Evolutionary conservation across 1,139 yeast genomes (phyloP).

Genomic region (Geotrichum citri-aurantii): DNA sequence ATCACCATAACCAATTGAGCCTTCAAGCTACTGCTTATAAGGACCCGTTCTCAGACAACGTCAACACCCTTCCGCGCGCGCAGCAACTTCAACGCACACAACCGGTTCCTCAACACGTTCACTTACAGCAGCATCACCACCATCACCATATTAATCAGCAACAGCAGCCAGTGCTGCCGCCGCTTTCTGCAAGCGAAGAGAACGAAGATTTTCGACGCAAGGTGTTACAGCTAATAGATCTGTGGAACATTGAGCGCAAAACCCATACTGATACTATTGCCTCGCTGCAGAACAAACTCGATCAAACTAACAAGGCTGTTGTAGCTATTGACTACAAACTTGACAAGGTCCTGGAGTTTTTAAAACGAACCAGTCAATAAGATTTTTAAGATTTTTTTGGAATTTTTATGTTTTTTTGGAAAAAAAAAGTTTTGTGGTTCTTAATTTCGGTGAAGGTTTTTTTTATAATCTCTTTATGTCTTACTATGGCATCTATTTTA

Average conservation of each 20-base stretch:
- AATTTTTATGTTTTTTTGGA: not conserved
- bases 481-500: no score
- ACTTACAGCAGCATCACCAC: not conserved
- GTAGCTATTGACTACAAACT: not conserved
- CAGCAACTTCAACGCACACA: not conserved
- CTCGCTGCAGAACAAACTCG: not conserved
- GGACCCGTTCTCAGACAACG: not conserved
- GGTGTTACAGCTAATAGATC: not conserved
- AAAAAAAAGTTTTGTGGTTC: not conserved
- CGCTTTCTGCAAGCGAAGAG: not conserved
- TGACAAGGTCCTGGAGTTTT: not conserved
- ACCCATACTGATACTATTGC: not conserved
- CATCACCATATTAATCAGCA: not conserved
- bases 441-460: no score
- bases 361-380: not conserved
- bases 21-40: not conserved
- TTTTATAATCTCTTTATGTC: no score
- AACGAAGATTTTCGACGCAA: not conserved
- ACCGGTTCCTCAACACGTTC: not conserved
- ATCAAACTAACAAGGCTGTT: not conserved
- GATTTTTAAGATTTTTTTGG: not conserved
- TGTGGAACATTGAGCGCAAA: not conserved
- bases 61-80: not conserved
- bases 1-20: not conserved
- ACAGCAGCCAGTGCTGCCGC: not conserved